phyloP scores from a whole-genome alignment of 768 basidiomycete species.

The Mycena leptocephala region DNA sequence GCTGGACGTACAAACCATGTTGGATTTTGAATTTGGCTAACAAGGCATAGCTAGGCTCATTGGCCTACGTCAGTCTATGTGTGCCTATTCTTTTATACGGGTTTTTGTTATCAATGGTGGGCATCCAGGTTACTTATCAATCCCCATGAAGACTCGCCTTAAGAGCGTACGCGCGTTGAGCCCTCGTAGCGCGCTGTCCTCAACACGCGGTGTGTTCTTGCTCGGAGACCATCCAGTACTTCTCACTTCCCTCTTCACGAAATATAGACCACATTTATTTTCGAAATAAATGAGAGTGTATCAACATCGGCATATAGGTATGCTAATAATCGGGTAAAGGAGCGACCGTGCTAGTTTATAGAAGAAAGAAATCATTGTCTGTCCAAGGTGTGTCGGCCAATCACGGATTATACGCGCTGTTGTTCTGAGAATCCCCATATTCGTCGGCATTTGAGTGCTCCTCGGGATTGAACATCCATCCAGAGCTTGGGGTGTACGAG shows the following conservation, averaged over 20 bases:
- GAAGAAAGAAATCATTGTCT: background rate
- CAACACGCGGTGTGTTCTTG: slow-evolving; percentile 25
- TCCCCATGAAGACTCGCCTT: slow-evolving; percentile 27
- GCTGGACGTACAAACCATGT: too few relatives aligned
- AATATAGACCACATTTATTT: slow-evolving; percentile 18
- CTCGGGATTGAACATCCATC: slow-evolving; percentile 59
- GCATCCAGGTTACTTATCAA: slow-evolving; percentile 75
- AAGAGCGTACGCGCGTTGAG: slow-evolving; percentile 23
- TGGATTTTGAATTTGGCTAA: too few relatives aligned
- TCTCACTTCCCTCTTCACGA: background rate
- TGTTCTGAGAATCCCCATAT: slow-evolving; percentile 56
- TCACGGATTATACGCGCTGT: background rate
- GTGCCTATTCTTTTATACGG: slow-evolving; percentile 28
- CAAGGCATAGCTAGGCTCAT: too few relatives aligned
- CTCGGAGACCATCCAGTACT: slow-evolving; percentile 1
- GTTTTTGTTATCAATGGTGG: slow-evolving; percentile 40
- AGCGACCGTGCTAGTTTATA: slow-evolving; percentile 16
- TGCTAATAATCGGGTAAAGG: slow-evolving; percentile 5
- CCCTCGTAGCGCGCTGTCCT: slow-evolving; percentile 23
- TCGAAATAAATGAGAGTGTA: slow-evolving; percentile 1
- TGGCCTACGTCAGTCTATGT: too few relatives aligned
- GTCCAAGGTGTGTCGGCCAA: slow-evolving; percentile 21
- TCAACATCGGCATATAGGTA: background rate
- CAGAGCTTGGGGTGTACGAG: slow-evolving; percentile 51
- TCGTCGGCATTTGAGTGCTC: slow-evolving; percentile 57